A percentile compares a stretch with the other conserved stretches of the same genome.
phyloP scores from a whole-genome alignment of 2,329 filamentous ascomycete genomes.

The Aspergillus tamarii region DNA sequence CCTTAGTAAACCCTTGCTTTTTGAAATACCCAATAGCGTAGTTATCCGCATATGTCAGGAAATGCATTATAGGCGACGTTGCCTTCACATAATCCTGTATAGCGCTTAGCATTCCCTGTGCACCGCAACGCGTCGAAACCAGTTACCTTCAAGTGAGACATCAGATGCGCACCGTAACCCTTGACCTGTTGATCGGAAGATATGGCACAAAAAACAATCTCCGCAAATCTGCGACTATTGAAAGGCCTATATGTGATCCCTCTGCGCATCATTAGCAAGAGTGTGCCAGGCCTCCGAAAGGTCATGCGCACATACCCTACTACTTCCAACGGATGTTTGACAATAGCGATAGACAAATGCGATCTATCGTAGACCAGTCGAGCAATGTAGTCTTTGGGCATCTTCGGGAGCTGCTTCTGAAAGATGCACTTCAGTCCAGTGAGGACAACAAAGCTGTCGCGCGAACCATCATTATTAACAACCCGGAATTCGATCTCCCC shows the following conservation, averaged over 20 bases:
- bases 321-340: constrained; percentile 95
- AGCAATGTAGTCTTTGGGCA: constrained; percentile 99
- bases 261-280: constrained; percentile 49
- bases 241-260: constrained; percentile 97
- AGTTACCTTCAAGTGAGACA: constrained; percentile 85
- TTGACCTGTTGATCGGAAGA: constrained; percentile 98
- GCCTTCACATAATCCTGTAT: constrained; percentile 86
- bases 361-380: constrained; percentile 96
- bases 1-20: constrained; percentile 98
- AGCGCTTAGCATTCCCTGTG: constrained; percentile 10
- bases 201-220: constrained; percentile 98
- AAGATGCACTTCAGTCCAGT: constrained; percentile 97
- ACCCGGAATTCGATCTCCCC: constrained; percentile 97
- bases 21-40: constrained; percentile 99
- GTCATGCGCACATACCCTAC: constrained; percentile 58
- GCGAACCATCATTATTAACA: constrained; percentile 91
- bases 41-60: constrained; percentile 97
- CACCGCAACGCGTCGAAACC: not conserved
- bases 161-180: constrained; percentile 94
- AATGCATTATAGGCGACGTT: constrained; percentile 96
- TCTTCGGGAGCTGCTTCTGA: constrained; percentile 96
- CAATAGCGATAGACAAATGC: constrained; percentile 93
- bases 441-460: constrained; percentile 89
- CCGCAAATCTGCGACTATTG: constrained; percentile 86
- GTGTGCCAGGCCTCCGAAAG: not conserved